phyloP scores from a whole-genome alignment of 73 alveolate species.

The Paraurostyla sp. region DNA sequence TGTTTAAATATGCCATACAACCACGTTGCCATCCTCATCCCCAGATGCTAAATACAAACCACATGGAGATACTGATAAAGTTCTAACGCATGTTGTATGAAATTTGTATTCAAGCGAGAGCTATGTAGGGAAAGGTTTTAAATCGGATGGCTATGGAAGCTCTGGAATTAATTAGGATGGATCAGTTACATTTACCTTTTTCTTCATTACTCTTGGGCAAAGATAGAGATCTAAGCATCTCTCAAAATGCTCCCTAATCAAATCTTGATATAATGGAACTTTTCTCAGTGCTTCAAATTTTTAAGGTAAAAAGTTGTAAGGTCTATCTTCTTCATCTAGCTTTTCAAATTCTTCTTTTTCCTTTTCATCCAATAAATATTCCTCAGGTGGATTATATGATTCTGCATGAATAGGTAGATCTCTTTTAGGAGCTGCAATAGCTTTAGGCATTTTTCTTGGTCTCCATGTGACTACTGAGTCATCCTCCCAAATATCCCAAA shows the following conservation, averaged over 20 bases:
- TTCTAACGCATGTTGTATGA: slow-evolving; percentile 74
- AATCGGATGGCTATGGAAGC: slow-evolving; percentile 95
- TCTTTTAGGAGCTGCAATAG: slow-evolving; percentile 93
- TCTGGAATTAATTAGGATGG: slow-evolving; percentile 96
- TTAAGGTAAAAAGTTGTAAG: slow-evolving; percentile 80
- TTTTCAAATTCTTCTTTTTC: slow-evolving; percentile 86
- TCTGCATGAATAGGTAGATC: slow-evolving; percentile 95
- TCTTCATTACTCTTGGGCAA: slow-evolving; percentile 95
- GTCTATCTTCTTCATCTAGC: slow-evolving; percentile 87
- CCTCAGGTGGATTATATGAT: slow-evolving; percentile 96
- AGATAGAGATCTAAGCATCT: slow-evolving; percentile 97
- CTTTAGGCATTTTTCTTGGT: slow-evolving; percentile 75
- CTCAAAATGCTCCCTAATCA: slow-evolving; percentile 95
- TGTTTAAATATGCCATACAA: slow-evolving; percentile 67
- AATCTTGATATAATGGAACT: slow-evolving; percentile 93
- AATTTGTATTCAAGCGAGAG: slow-evolving; percentile 88
- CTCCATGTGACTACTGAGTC: slow-evolving; percentile 64
- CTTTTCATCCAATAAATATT: slow-evolving; percentile 86
- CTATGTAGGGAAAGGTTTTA: slow-evolving; percentile 97
- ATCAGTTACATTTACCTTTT: slow-evolving; percentile 89
- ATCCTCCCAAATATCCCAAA: slow-evolving; percentile 87
- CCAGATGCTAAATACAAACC: slow-evolving; percentile 76
- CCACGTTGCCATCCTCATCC: slow-evolving; percentile 67
- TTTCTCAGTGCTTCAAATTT: slow-evolving; percentile 90
- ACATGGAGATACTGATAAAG: slow-evolving; percentile 76